A percentile compares a stretch with the other conserved stretches of the same genome.
These are phyloP conservation scores for Acrocalymma vagum DNA, from an alignment of 2,329 filamentous ascomycete species.

Conservation along the genomic window DNA sequence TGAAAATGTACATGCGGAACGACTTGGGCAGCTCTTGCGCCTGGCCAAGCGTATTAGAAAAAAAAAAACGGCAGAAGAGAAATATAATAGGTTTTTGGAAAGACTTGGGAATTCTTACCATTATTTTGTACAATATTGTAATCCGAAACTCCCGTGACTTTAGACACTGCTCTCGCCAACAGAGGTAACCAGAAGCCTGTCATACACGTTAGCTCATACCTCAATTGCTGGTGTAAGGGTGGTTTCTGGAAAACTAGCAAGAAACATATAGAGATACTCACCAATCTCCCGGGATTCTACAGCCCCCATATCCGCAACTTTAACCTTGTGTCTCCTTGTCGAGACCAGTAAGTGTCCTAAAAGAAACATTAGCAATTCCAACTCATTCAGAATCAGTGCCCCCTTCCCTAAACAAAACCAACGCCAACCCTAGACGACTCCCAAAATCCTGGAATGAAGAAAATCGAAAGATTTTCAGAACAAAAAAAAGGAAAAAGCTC, in stretches of 20 bases:
- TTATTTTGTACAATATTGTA: conserved; percentile 99
- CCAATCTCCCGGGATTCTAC: conserved; percentile 74
- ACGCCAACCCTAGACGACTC: background rate
- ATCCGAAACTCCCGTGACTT: conserved; percentile 75
- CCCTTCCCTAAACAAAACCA: background rate
- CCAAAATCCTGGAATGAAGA: background rate
- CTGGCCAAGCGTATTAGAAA: conserved; percentile 51
- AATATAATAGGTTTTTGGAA: too few relatives aligned
- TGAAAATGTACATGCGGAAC: conserved; percentile 96
- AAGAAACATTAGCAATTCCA: background rate
- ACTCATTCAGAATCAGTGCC: background rate
- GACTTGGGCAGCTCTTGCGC: conserved; percentile 86
- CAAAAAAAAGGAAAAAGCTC: conserved; percentile 10
- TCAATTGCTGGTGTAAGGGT: background rate
- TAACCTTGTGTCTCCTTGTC: conserved; percentile 78
- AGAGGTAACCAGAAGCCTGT: conserved; percentile 70
- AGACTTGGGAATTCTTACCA: conserved; percentile 63
- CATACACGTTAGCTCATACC: conserved; percentile 1
- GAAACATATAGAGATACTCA: conserved; percentile 37
- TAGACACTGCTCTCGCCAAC: conserved; percentile 74
- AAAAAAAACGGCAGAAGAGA: background rate
- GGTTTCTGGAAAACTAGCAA: background rate
- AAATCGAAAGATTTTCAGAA: background rate
- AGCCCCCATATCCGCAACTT: conserved; percentile 74
- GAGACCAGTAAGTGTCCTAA: conserved; percentile 77